Evolutionary conservation across 73 alveolate species (phyloP).

Genomic region (Tetrahymena thermophila): DNA sequence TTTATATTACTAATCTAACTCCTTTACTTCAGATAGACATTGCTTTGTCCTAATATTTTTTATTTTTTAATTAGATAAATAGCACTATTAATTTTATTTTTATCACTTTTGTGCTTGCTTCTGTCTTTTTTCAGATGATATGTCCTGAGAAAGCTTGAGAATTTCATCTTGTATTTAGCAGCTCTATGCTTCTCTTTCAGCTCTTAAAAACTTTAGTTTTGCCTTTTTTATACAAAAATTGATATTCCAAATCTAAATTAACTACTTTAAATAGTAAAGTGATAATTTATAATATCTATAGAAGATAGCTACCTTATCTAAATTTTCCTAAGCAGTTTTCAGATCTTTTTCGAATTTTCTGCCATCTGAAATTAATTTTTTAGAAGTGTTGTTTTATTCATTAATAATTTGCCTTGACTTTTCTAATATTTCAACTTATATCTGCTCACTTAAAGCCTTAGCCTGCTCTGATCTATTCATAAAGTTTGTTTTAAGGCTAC

Average conservation of each 20-base stretch:
- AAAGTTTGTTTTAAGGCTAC: not conserved
- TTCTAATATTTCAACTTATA: not conserved
- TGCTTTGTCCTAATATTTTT: not conserved
- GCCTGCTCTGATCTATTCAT: not conserved
- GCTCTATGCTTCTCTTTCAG: not conserved
- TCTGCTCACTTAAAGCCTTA: not conserved
- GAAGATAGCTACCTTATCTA: not conserved
- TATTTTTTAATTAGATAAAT: not conserved
- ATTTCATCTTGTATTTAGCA: not conserved
- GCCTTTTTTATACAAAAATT: not conserved
- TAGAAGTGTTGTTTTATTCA: not conserved
- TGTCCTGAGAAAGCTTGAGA: not conserved
- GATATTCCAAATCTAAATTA: not conserved
- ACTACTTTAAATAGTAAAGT: not conserved
- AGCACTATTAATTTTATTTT: not conserved
- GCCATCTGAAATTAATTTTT: not conserved
- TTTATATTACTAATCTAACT: not conserved
- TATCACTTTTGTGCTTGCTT: not conserved
- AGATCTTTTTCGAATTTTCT: not conserved
- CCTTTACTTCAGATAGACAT: not conserved
- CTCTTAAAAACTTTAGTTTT: not conserved
- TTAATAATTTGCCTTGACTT: not conserved
- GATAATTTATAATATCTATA: not conserved
- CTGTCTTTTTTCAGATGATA: not conserved
- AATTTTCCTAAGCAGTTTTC: not conserved